Evolutionary conservation across 148 eudicot species (phyloP), one percentile per base, ranked within the genome.

Genomic region (Silene conica): DNA sequence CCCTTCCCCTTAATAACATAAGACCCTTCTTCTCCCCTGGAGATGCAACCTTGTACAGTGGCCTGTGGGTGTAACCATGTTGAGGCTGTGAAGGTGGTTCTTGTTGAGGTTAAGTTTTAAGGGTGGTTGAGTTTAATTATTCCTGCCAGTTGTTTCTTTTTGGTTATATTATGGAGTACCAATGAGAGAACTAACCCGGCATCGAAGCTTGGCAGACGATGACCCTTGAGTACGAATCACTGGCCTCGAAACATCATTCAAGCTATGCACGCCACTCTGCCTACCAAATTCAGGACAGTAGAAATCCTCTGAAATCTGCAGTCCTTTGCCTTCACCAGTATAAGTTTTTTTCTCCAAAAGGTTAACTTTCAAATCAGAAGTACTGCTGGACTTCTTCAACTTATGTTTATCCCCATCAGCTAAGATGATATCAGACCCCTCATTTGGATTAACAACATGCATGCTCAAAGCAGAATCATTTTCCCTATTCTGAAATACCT

Each of bases 351-450:
- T 81, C 72, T 76, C 83, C 73, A 64, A 74, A 48, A 74, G 58
- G 59, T 83, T 83, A 78, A 76, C 71, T 72, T 57, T 85, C 78
- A 90, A 76, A 80, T 86, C 96, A 75, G 92, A 92, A 72, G 97
- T 86, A 80, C 97, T 95, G 76, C 83, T 90, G 63, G 97, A 92
- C 82, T 88, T 86, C 82, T 84, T 90, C 61, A 90, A 81, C 81
- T 80, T 82, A 66, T 73, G 76, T 81, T 74, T 88, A 74, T 73
- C 78, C 63, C 82, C 90, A 75, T 71, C 78, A 73, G 69, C 43
- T 38, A 38, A 38, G 43, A 38, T 25, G 73, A 82, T 67, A 78
- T 58, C 52, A 41, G 70, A 55, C 76, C 71, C 80, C 69, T 31
- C 79, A 21, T 70, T 60, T 75, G 78, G 78, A 74, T 76, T 74